A percentile compares a stretch with the other conserved stretches of the same genome.
phyloP scores from a whole-genome alignment of 768 basidiomycete genomes.

The Candolleomyces efflorescens region DNA sequence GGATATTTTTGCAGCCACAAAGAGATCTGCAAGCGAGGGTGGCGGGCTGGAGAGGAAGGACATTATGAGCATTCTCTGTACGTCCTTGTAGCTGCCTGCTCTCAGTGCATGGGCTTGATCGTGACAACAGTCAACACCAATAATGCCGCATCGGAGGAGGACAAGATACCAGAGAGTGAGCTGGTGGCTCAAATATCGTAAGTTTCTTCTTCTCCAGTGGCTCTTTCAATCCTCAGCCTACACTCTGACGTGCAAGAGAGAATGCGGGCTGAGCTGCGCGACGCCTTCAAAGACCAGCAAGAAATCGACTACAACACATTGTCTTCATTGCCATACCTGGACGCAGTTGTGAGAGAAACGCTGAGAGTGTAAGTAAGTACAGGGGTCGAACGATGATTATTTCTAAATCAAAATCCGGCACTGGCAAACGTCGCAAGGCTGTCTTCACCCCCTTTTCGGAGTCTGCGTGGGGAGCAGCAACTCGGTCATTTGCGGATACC shows the following conservation, averaged over 20 bases:
- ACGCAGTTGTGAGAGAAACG: conserved; percentile 38
- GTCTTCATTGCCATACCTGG: conserved; percentile 31
- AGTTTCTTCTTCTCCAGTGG: conserved; percentile 9
- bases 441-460: neutral
- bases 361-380: conserved; percentile 31
- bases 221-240: conserved; percentile 26
- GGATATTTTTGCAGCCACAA: conserved; percentile 30
- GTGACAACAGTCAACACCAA: conserved; percentile 34
- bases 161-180: conserved; percentile 30
- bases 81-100: conserved; percentile 6
- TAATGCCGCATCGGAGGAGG: conserved; percentile 24
- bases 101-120: neutral
- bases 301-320: conserved; percentile 35
- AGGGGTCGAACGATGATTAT: too few species aligned
- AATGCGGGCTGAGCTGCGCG: conserved; percentile 29
- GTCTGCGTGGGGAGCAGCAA: neutral
- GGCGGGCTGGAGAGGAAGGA: conserved; percentile 37
- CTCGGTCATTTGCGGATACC: neutral
- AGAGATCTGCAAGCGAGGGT: conserved; percentile 25
- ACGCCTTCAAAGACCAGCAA: conserved; percentile 20
- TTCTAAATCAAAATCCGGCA: too few species aligned
- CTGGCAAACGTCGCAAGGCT: neutral
- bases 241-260: conserved; percentile 34
- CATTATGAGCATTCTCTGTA: conserved; percentile 44
- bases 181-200: conserved; percentile 33